A percentile compares a stretch with the other conserved stretches of the same genome.
Conservation (phyloP, 108 stramenopile species). For the Cylindrotheca fusiformis region DNA sequence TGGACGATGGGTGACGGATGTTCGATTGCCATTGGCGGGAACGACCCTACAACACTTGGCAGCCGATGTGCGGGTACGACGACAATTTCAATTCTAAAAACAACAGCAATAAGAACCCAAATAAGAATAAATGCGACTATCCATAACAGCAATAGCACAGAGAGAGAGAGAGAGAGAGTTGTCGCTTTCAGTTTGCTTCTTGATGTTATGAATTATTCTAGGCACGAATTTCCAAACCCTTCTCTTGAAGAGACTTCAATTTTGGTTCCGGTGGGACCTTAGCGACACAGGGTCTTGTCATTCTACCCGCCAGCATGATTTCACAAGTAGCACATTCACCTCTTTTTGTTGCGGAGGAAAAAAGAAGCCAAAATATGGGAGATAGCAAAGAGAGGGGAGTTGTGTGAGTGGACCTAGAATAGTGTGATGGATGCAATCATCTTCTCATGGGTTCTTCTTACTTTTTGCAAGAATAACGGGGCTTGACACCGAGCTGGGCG, state of each 20-base stretch:
- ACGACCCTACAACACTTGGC: constrained; percentile 39
- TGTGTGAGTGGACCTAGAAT: too few relatives aligned
- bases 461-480: constrained; percentile 81
- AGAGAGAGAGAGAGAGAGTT: too few relatives aligned
- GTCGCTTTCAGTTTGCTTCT: not conserved
- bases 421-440: too few relatives aligned
- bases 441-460: constrained; percentile 46
- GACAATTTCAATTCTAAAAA: constrained; percentile 48
- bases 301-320: constrained; percentile 66
- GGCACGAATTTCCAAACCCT: constrained; percentile 59
- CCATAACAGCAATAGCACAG: too few relatives aligned
- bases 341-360: constrained; percentile 17
- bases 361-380: constrained; percentile 4
- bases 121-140: too few relatives aligned
- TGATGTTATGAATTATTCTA: constrained; percentile 2
- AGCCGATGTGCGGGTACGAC: constrained; percentile 47
- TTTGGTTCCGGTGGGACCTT: constrained; percentile 81
- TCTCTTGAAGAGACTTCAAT: constrained; percentile 73
- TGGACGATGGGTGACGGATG: constrained; percentile 51
- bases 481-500: constrained; percentile 68
- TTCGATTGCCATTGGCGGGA: constrained; percentile 43
- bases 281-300: constrained; percentile 74
- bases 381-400: constrained; percentile 3
- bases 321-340: constrained; percentile 81
- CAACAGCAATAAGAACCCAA: not conserved